Percentiles rank a stretch among this genome's conserved stretches.
Evolutionary conservation across 306 rosid genomes (phyloP).

Genomic region (Begonia loranthoides): DNA sequence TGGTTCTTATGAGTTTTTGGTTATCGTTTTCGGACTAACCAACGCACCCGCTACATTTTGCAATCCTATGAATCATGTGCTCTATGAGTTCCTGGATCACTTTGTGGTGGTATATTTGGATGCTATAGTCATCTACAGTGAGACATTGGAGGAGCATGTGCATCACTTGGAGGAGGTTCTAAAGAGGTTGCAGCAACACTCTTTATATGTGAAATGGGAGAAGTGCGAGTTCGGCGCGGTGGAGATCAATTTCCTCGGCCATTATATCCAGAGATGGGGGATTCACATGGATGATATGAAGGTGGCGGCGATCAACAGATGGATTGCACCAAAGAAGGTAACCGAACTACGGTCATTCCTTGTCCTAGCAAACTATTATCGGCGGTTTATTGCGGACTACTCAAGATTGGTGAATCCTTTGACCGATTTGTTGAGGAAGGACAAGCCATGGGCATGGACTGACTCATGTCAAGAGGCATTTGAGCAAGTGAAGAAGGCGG

Average conservation of each 20-base stretch:
- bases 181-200: not conserved
- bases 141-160: not conserved
- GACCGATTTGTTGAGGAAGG: not conserved
- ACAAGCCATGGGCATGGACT: not conserved
- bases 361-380: not conserved
- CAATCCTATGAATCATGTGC: not conserved
- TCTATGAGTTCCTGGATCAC: not conserved
- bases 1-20: not conserved
- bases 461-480: not conserved
- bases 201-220: not conserved
- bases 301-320: not conserved
- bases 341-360: not conserved
- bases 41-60: not conserved
- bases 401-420: not conserved
- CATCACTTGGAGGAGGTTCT: not conserved
- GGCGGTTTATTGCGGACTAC: not conserved
- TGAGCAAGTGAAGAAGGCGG: not conserved
- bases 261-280: not conserved
- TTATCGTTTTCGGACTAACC: not conserved
- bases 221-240: not conserved
- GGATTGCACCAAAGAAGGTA: not conserved
- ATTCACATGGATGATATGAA: not conserved
- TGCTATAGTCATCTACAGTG: not conserved
- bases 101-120: not conserved
- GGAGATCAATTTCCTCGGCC: not conserved